Conservation (phyloP, 2,329 filamentous ascomycete species). For the Exophiala phaeomuriformis region DNA sequence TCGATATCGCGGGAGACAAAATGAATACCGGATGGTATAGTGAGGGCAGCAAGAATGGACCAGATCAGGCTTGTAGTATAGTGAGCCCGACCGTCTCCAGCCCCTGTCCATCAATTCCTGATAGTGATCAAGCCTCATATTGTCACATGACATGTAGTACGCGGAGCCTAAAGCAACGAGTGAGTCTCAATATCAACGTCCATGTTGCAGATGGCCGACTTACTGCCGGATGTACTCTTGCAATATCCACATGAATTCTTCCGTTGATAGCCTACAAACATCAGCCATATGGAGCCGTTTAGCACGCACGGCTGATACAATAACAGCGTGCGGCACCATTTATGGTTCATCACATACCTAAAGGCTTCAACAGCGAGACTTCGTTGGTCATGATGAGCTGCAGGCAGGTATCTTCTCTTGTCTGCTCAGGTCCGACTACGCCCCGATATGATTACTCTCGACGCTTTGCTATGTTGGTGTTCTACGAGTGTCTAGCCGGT, state of each 20-base stretch:
- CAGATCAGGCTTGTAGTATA: constrained; percentile 51
- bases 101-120: constrained; percentile 43
- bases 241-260: constrained; percentile 43
- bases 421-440: constrained; percentile 4
- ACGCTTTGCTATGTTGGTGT: neutral
- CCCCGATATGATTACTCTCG: neutral
- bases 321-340: neutral
- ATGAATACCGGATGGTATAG: constrained; percentile 47
- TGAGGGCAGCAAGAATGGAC: constrained; percentile 82
- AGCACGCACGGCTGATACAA: neutral
- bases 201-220: constrained; percentile 29
- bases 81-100: constrained; percentile 44
- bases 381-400: constrained; percentile 33
- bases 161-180: constrained; percentile 34
- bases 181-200: constrained; percentile 1
- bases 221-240: constrained; percentile 41
- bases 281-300: constrained; percentile 11
- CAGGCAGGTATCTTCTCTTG: neutral
- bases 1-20: neutral
- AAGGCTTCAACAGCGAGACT: constrained; percentile 39
- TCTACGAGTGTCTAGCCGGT: neutral
- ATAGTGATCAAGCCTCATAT: constrained; percentile 42
- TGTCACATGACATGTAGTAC: constrained; percentile 41
- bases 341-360: constrained; percentile 33
- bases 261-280: constrained; percentile 39